These are phyloP conservation scores for Cucumis sativus DNA, from an alignment of 306 rosid genomes.

Conservation along the genomic window DNA sequence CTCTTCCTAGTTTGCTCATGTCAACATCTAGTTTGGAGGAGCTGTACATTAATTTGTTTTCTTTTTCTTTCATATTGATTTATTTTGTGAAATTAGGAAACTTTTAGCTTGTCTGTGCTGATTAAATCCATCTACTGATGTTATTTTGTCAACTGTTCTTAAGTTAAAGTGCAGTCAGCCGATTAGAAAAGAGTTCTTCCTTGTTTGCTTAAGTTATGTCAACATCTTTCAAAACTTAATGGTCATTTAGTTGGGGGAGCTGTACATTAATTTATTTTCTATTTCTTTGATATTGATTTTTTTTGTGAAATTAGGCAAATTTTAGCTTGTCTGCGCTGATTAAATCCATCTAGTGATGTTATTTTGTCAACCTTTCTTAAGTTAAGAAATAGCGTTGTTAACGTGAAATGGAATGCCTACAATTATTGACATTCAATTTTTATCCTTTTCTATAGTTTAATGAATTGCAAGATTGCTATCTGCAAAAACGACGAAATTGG, in stretches of 20 bases:
- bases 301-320: too few species aligned
- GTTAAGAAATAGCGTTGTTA: neutral
- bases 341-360: too few species aligned
- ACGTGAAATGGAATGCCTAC: neutral
- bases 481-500: constrained; percentile 59
- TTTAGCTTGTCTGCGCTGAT: too few species aligned
- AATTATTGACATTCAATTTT: neutral
- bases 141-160: neutral
- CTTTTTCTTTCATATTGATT: neutral
- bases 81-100: neutral
- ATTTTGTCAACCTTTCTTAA: neutral
- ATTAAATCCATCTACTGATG: neutral
- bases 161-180: too few species aligned
- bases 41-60: neutral
- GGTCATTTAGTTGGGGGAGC: neutral
- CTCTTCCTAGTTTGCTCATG: too few species aligned
- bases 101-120: neutral
- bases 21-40: neutral
- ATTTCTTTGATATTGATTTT: neutral
- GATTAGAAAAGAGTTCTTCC: too few species aligned
- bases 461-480: constrained; percentile 77
- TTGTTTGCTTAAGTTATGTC: too few species aligned
- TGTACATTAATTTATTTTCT: neutral
- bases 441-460: constrained; percentile 33
- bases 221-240: neutral